Evolutionary conservation across 2,329 filamentous ascomycete genomes (phyloP).

Genomic region (Stagonosporopsis vannaccii): DNA sequence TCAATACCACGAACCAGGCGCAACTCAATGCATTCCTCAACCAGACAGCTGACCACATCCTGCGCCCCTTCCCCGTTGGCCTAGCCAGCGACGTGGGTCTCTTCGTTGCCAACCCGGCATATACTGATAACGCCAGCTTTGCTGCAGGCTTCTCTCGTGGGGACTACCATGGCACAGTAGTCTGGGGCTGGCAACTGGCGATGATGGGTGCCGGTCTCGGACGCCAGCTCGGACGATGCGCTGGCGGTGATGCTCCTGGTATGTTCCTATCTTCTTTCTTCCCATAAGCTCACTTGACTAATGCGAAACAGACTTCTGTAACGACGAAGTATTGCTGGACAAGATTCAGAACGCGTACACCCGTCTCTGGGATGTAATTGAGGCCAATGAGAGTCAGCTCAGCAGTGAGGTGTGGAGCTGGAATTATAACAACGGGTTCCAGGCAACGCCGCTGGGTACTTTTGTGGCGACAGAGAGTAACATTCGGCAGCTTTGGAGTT

Average conservation of each 20-base stretch:
- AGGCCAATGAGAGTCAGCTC: slow-evolving; percentile 60
- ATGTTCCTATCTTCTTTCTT: not conserved
- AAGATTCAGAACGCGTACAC: slow-evolving; percentile 64
- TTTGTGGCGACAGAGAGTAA: slow-evolving; percentile 62
- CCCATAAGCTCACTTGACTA: slow-evolving; percentile 34
- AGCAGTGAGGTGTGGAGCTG: slow-evolving; percentile 70
- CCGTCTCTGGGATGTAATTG: slow-evolving; percentile 67
- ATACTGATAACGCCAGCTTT: slow-evolving; percentile 54
- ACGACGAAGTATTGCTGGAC: slow-evolving; percentile 50
- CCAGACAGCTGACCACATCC: slow-evolving; percentile 64
- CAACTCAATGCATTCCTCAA: slow-evolving; percentile 66
- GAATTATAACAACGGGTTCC: slow-evolving; percentile 61
- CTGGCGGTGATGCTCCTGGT: slow-evolving; percentile 16
- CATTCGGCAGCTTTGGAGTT: slow-evolving; percentile 65
- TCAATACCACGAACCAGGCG: slow-evolving; percentile 65
- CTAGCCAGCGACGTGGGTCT: slow-evolving; percentile 64
- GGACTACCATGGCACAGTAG: slow-evolving; percentile 69
- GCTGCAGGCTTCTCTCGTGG: slow-evolving; percentile 62
- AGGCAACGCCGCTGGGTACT: slow-evolving; percentile 60
- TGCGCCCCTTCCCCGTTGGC: slow-evolving; percentile 65
- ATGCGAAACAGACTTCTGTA: slow-evolving; percentile 57
- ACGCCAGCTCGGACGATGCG: slow-evolving; percentile 63
- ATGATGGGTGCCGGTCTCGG: slow-evolving; percentile 70
- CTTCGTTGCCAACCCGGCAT: slow-evolving; percentile 68
- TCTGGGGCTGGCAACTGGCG: slow-evolving; percentile 70